Evolutionary conservation across 2,329 filamentous ascomycete species (phyloP), one percentile per base, ranked within the genome.

Genomic region (Diaporthe australafricana): DNA sequence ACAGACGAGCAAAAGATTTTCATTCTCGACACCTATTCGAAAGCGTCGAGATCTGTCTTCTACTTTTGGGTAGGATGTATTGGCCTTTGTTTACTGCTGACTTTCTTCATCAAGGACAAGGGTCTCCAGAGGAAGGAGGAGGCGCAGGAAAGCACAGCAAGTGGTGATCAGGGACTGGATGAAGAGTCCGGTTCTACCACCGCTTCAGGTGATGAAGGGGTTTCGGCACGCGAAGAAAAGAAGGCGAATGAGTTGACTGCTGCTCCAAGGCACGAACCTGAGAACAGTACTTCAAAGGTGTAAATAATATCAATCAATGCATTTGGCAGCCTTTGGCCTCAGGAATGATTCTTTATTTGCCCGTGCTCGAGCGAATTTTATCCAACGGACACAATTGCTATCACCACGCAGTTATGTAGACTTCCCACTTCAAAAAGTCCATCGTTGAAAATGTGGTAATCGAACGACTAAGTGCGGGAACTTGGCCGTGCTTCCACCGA

Each of bases 1-100:
- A 85, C 45, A 80, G 81, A 38, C 8, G n/a, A 20, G 2, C 65
- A 74, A 16, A 66, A 53, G 65, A 27, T 55, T 25, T n/a, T 57
- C 27, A 25, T 74, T 5, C 57, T 73, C 22, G 68, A 73, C 45
- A 57, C 57, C n/a, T 74, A 74, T 22, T 52, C 72, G 5, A 38
- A 47, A 30, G 73, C 73, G 14, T 71, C 73, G 9, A 65, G 69
- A 57, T 73, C 72, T 27, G 72, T 73, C 17, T 73, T 73, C 42
- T 73, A 65, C 6, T 70, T 73, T 12, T 73, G 72, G 72, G 62
- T 57, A n/a, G 72, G 72, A 6, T 70, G 52, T 45, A 73, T 73
- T 2, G 53, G 72, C 8, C 35, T 50, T 12, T 68, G 62, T 35
- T 70, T 62, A 65, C 11, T 70, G 55, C 20, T 73, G 38, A 71